Base-by-base conservation (phyloP, 2,329 filamentous ascomycete genomes). In the Alternaria tenuissima region DNA sequence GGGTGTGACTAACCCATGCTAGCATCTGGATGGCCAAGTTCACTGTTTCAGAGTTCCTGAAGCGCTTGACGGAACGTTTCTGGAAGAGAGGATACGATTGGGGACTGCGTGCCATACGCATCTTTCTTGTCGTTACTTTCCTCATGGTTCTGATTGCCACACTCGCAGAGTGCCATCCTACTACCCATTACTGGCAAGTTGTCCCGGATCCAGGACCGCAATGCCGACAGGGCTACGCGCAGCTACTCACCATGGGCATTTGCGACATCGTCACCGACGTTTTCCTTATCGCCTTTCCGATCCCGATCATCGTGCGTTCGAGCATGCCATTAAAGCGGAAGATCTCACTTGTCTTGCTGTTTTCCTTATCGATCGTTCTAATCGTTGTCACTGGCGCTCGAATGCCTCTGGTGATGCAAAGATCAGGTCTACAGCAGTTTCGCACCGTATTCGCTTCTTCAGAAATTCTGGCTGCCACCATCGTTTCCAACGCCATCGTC, bases 1-100 rank as follows among this genome's bases (percentile, higher is more conserved):
- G 24, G 48, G n/a, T 14, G 20, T 16, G 12, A 46, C 57, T 67
- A 65, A 67, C 62, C 62, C 59, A 14, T 61, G 14, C 47, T 43
- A 96, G 93, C 69, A 88, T 98, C 60, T 99, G 95, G 95, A 90
- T 91, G 68, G 88, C 95, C 65, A 99, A 98, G 78, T 87, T 90
- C 71, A 92, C 94, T 36, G 90, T 98, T 58, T 90, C 94, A 61
- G 94, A 97, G 76, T 98, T 97, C 73, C 89, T 98, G 68, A 91
- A 91, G 76, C 90, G 94, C 57, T 86, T 98, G 53, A 95, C 92
- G 3, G 88, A 88, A 55, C 88, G 90, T 46, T 91, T 92, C 57
- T 97, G 94, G 91, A 88, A 90, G 63, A 86, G 86, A 53, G 89
- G 89, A 24, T 93, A 96, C 76, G 88, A 92, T 63, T 79, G 87